Base-by-base conservation (phyloP, 495 filamentous ascomycete genomes). In the Lepidopterella palustris region DNA sequence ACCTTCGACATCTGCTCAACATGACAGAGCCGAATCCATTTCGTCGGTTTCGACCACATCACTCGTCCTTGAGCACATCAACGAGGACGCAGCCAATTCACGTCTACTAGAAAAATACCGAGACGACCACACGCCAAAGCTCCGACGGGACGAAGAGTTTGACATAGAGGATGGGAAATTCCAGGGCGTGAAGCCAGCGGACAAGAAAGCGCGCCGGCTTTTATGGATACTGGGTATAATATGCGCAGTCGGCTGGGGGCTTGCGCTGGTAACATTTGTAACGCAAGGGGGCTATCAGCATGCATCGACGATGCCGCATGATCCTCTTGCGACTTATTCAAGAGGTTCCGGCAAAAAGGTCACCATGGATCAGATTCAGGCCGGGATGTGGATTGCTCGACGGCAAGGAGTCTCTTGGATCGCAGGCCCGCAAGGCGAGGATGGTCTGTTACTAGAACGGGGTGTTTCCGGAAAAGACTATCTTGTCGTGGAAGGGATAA, bases 341-440 rank as follows among this genome's bases (percentile, higher is more conserved):
- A 78, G 77, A 28, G 88, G 87, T 26, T 80, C 80, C 29, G 90
- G 89, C 11, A 93, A 87, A 73, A 81, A 84, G 39, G 78, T 97
- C 29, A 92, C 88, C 2, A 74, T 97, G 15, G 83, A 92, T 50
- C 86, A 96, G 66, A 83, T 96, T 10, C 76, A 92, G 70, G 70
- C 61, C 1, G 88, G 92, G 15, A 68, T 78, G 66, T 98, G 91
- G 90, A 73, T 73, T 8, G 72, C 89, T 21, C 73, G 72, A 45
- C 79, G 75, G 45, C 89, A 92, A 68, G 79, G 78, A 25, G 88
- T 97, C 55, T 84, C 85, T 10, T 98, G 93, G 93, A 92, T 97
- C 55, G 82, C 82, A 8, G 89, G 90, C 5, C 80, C 90, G 24
- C 79, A 87, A 54, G 90, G 90, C 25, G 87, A 96, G 71, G 92